Conservation (phyloP, 805 yeast genomes). For the Wickerhamomyces ciferrii region DNA sequence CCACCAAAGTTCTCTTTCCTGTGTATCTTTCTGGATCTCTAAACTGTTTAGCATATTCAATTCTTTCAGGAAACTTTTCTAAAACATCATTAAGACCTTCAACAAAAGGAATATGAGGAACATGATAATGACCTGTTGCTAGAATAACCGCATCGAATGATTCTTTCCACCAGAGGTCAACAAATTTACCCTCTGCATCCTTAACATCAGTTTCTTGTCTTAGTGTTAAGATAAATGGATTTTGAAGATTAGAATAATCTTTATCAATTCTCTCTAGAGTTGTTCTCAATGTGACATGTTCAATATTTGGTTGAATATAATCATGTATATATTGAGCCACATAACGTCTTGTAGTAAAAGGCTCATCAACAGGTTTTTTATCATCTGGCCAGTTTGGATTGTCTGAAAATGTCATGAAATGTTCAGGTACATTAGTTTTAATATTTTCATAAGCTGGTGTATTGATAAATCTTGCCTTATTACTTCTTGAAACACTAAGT, state of each 20-base stretch:
- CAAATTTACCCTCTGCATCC: slow-evolving; percentile 7
- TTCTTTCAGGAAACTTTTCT: slow-evolving; percentile 6
- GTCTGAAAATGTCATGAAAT: slow-evolving; percentile 1
- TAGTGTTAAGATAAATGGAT: too few species aligned
- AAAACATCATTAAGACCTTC: slow-evolving; percentile 34
- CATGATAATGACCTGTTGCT: slow-evolving; percentile 51
- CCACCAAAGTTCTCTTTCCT: slow-evolving; percentile 37
- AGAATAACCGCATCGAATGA: slow-evolving; percentile 36
- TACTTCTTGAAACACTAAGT: not conserved
- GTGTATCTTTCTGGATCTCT: slow-evolving; percentile 28
- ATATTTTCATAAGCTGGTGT: slow-evolving; percentile 1
- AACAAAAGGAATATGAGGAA: slow-evolving; percentile 45
- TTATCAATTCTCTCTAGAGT: not conserved
- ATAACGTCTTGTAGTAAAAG: not conserved
- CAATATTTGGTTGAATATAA: not conserved
- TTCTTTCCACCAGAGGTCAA: slow-evolving; percentile 33
- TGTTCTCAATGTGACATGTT: not conserved
- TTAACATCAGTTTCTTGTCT: too few species aligned
- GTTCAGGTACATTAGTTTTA: slow-evolving; percentile 2
- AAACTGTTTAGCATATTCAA: slow-evolving; percentile 38
- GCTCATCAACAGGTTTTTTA: not conserved
- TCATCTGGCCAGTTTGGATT: not conserved
- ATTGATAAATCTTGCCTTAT: not conserved
- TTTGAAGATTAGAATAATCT: too few species aligned
- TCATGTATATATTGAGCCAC: not conserved